These are phyloP conservation scores for Sugiyamaella pinicola DNA, from an alignment of 1,139 yeast species.

Conservation along the genomic window DNA sequence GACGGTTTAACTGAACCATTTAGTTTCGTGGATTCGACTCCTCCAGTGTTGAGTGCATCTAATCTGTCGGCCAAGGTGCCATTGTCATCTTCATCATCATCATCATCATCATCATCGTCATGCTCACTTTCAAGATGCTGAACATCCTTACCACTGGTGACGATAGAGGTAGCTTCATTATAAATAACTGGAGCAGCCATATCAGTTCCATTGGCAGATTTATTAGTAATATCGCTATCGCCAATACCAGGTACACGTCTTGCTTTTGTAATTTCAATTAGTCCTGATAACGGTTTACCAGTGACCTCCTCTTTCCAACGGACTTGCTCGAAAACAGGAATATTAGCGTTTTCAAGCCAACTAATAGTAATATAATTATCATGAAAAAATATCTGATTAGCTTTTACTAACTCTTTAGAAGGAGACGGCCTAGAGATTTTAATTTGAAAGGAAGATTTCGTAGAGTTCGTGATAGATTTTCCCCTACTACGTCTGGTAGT, in stretches of 20 bases:
- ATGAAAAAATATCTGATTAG: slow-evolving; percentile 50
- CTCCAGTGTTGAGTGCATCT: slow-evolving; percentile 44
- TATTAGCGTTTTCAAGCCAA: slow-evolving; percentile 74
- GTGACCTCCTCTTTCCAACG: slow-evolving; percentile 52
- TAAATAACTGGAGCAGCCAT: slow-evolving; percentile 66
- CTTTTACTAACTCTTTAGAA: slow-evolving; percentile 41
- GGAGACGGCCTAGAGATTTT: slow-evolving; percentile 32
- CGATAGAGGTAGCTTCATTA: slow-evolving; percentile 65
- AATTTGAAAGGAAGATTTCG: slow-evolving; percentile 31
- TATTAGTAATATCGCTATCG: slow-evolving; percentile 27
- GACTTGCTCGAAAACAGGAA: slow-evolving; percentile 64
- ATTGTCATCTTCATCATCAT: slow-evolving; percentile 39
- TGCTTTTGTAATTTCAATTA: slow-evolving; percentile 30
- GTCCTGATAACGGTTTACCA: slow-evolving; percentile 28
- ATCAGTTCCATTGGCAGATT: slow-evolving; percentile 58
- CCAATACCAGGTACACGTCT: slow-evolving; percentile 26
- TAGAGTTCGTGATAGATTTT: slow-evolving; percentile 31
- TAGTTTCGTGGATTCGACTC: slow-evolving; percentile 28
- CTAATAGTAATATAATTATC: slow-evolving; percentile 51
- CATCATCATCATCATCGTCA: slow-evolving; percentile 39
- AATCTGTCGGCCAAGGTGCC: slow-evolving; percentile 47
- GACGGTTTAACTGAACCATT: slow-evolving; percentile 21
- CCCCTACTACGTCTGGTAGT: slow-evolving; percentile 40
- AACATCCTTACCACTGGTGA: slow-evolving; percentile 50
- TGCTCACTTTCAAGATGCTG: slow-evolving; percentile 45